Conservation (phyloP, 2,329 filamentous ascomycete species). For the Whalleya microplaca region DNA sequence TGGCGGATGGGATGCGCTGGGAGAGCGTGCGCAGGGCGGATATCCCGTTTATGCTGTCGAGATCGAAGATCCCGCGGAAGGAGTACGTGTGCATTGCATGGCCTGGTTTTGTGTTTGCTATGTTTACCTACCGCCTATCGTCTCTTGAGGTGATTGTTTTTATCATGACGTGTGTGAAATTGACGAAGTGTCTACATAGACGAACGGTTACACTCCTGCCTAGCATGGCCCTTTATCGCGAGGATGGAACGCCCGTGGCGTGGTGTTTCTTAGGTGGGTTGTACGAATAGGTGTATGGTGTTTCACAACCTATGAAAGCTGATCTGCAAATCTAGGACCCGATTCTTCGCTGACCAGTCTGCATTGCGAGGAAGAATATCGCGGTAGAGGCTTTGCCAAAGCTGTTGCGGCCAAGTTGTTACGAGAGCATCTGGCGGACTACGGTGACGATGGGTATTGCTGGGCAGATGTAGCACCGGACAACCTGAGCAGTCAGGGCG, state of each 20-base stretch:
- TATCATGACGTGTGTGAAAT: background rate
- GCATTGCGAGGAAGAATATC: slow-evolving; percentile 63
- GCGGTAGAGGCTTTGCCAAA: slow-evolving; percentile 67
- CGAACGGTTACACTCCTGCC: slow-evolving; percentile 49
- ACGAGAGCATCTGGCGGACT: slow-evolving; percentile 49
- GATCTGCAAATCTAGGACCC: slow-evolving; percentile 42
- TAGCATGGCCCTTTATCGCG: slow-evolving; percentile 50
- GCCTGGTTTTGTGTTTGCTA: background rate
- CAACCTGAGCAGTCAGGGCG: slow-evolving; percentile 63
- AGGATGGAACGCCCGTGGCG: slow-evolving; percentile 56
- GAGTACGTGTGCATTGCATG: slow-evolving; percentile 42
- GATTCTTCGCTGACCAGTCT: slow-evolving; percentile 66
- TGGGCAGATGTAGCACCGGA: slow-evolving; percentile 66
- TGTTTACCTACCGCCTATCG: too few species aligned
- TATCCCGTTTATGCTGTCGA: slow-evolving; percentile 55
- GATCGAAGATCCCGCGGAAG: slow-evolving; percentile 60
- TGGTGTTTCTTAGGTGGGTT: slow-evolving; percentile 64
- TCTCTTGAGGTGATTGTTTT: too few species aligned
- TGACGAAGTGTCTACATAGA: slow-evolving; percentile 30
- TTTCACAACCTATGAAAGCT: background rate
- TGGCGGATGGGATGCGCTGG: slow-evolving; percentile 55
- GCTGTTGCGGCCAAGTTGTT: slow-evolving; percentile 62
- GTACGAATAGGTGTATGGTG: background rate
- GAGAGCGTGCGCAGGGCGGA: slow-evolving; percentile 55
- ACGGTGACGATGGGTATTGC: slow-evolving; percentile 54